phyloP scores from a whole-genome alignment of 441 rosid species.

The Brassica hybrid region DNA sequence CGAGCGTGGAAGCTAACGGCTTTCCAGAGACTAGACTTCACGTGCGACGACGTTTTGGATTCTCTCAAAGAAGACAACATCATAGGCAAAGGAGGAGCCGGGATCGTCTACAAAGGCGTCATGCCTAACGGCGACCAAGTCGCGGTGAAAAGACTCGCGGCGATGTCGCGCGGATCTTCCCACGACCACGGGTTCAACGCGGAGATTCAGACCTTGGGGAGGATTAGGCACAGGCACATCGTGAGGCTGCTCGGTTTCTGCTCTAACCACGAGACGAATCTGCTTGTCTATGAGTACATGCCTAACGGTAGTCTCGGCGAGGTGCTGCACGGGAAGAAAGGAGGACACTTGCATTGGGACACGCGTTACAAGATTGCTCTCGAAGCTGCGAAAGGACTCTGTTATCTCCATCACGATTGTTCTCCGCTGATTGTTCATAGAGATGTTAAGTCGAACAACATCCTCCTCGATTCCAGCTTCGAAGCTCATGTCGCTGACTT shows the following conservation, averaged over 20 bases:
- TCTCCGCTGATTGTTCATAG: conserved; percentile 93
- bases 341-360: conserved; percentile 95
- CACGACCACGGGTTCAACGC: conserved; percentile 99
- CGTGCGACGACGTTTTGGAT: conserved; percentile 54
- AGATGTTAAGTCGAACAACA: conserved; percentile 95
- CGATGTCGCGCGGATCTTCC: conserved; percentile 85
- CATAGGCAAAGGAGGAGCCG: conserved; percentile 98
- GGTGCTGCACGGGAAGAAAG: conserved; percentile 97
- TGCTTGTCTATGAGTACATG: conserved; percentile 94
- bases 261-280: conserved; percentile 95
- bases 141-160: conserved; percentile 88
- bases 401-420: conserved; percentile 99
- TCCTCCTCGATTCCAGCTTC: conserved; percentile 82
- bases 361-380: conserved; percentile 96
- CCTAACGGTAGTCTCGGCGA: conserved; percentile 98
- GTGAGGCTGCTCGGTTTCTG: conserved; percentile 89
- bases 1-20: conserved; percentile 95
- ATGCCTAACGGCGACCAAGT: conserved; percentile 88
- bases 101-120: conserved; percentile 84
- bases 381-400: conserved; percentile 95
- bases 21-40: conserved; percentile 92
- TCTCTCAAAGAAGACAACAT: conserved; percentile 92
- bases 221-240: conserved; percentile 90
- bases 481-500: conserved; percentile 99
- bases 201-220: conserved; percentile 94